Evolutionary conservation across 2,329 filamentous ascomycete species (phyloP).

Genomic region (Sporothrix variecibatus): DNA sequence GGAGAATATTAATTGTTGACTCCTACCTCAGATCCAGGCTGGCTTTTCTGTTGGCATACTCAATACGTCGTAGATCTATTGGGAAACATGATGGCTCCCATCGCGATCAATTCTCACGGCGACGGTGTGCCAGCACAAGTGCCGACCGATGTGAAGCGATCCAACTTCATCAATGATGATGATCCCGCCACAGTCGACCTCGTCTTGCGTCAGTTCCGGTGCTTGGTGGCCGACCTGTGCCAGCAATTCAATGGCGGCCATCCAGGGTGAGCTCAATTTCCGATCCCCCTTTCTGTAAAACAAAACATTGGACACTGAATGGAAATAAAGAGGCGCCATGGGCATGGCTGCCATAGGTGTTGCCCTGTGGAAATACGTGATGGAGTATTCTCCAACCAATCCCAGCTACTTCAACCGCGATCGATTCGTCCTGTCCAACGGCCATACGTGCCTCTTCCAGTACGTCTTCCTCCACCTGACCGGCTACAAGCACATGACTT

Average conservation of each 20-base stretch:
- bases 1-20: not conserved
- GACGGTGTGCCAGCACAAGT: not conserved
- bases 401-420: conserved; percentile 62
- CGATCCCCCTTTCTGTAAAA: too few species aligned
- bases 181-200: conserved; percentile 12
- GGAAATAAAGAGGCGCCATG: conserved; percentile 46
- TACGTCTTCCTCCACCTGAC: conserved; percentile 56
- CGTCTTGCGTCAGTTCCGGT: conserved; percentile 16
- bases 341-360: conserved; percentile 65
- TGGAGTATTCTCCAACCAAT: conserved; percentile 60
- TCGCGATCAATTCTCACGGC: not conserved
- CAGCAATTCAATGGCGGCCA: conserved; percentile 20
- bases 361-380: conserved; percentile 61
- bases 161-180: conserved; percentile 1
- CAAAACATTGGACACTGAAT: not conserved
- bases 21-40: not conserved
- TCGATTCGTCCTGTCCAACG: conserved; percentile 64
- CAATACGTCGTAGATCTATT: not conserved
- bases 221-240: not conserved
- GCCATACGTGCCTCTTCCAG: conserved; percentile 57
- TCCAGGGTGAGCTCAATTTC: conserved; percentile 35
- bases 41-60: not conserved
- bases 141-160: conserved; percentile 14
- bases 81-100: not conserved
- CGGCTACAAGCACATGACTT: conserved; percentile 57